Conservation (phyloP, 1,284 basidiomycete species). For the Malassezia sp. region DNA sequence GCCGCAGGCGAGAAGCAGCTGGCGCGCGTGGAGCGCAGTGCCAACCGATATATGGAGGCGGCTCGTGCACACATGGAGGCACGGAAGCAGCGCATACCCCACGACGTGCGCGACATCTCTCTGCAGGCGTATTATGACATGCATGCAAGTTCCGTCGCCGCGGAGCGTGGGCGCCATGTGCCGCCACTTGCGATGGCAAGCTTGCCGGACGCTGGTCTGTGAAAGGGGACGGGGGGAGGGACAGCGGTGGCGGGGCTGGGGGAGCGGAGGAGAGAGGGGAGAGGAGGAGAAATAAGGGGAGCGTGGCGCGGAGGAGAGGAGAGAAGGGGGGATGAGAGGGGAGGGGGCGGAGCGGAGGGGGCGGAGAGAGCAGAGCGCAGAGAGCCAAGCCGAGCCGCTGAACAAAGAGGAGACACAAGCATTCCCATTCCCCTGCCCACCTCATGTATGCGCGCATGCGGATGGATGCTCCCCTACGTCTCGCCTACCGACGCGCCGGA, state of each 20-base stretch:
- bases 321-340: no score
- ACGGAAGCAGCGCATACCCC: slow-evolving; percentile 11
- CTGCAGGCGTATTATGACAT: slow-evolving; percentile 17
- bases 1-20: slow-evolving; percentile 8
- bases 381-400: no score
- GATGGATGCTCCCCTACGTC: no score
- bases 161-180: slow-evolving; percentile 13
- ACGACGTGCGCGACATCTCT: slow-evolving; percentile 7
- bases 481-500: slow-evolving; percentile 8
- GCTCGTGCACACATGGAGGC: slow-evolving; percentile 16
- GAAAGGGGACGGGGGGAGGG: no score
- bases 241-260: no score
- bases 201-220: slow-evolving; percentile 7
- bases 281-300: no score
- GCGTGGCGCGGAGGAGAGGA: no score
- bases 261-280: no score
- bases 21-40: slow-evolving; percentile 10
- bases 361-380: no score
- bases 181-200: slow-evolving; percentile 15
- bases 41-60: slow-evolving; percentile 5
- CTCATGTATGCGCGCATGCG: no score
- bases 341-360: no score
- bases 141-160: slow-evolving; percentile 10
- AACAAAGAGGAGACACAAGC: no score
- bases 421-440: background rate